A percentile compares a stretch with the other conserved stretches of the same genome.
phyloP scores from a whole-genome alignment of 139 green algal genomes.

The Closterium sp. region DNA sequence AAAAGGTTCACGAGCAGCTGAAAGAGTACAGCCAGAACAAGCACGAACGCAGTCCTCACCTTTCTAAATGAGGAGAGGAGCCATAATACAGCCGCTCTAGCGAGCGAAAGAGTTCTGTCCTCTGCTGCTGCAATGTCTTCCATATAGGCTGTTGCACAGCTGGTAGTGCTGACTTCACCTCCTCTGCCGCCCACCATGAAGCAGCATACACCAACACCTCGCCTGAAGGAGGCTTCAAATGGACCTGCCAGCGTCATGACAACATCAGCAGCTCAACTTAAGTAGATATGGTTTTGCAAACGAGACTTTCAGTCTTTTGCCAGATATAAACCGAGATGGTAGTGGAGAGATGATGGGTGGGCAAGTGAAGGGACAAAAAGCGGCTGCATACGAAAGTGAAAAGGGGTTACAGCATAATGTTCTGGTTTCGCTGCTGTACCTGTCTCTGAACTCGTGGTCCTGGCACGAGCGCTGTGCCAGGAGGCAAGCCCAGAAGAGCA shows the following conservation, averaged over 20 bases:
- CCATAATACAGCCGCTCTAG: constrained; percentile 73
- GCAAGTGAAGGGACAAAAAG: not conserved
- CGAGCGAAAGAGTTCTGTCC: constrained; percentile 81
- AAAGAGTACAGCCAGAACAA: not conserved
- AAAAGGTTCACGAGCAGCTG: not conserved
- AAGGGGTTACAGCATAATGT: not conserved
- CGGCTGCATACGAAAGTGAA: not conserved
- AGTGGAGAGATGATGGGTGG: not conserved
- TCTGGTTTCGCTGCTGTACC: constrained; percentile 45
- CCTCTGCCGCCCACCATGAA: constrained; percentile 79
- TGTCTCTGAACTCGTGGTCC: constrained; percentile 69
- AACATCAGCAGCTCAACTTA: too few species aligned
- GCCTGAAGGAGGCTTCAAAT: constrained; percentile 55
- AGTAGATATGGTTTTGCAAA: too few species aligned
- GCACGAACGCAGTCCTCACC: not conserved
- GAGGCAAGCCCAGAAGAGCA: constrained; percentile 55
- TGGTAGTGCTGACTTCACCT: constrained; percentile 37
- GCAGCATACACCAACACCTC: constrained; percentile 81
- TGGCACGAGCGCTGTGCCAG: constrained; percentile 52
- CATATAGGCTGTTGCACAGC: constrained; percentile 74
- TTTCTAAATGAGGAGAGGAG: constrained; percentile 42
- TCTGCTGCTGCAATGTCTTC: constrained; percentile 69
- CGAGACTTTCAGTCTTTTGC: too few species aligned
- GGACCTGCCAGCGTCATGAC: constrained; percentile 45
- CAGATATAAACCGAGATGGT: not conserved